Conservation (phyloP, 805 yeast species). For the Pichia californica region DNA sequence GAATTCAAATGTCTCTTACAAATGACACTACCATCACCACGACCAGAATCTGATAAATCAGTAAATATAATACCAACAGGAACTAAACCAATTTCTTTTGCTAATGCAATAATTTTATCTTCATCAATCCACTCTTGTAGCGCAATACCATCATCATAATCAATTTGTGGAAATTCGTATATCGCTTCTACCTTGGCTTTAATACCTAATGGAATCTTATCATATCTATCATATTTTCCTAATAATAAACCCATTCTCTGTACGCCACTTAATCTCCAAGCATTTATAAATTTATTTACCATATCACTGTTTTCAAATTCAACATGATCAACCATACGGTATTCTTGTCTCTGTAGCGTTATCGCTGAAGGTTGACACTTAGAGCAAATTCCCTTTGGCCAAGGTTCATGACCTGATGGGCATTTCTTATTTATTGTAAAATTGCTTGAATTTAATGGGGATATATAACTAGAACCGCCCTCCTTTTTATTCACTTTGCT, state of each 20-base stretch:
- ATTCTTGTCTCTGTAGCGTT: conserved; percentile 81
- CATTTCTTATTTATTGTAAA: conserved; percentile 62
- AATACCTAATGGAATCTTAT: conserved; percentile 83
- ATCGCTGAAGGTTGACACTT: conserved; percentile 96
- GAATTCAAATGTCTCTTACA: conserved; percentile 92
- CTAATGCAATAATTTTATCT: conserved; percentile 45
- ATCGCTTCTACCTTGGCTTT: conserved; percentile 93
- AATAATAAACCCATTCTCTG: conserved; percentile 84
- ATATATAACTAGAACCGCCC: conserved; percentile 56
- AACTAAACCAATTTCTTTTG: conserved; percentile 51
- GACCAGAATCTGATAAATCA: conserved; percentile 83
- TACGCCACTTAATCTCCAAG: conserved; percentile 84
- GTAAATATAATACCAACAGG: conserved; percentile 85
- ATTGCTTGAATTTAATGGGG: conserved; percentile 70
- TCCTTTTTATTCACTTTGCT: conserved; percentile 57
- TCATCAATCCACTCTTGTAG: conserved; percentile 51
- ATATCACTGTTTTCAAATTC: conserved; percentile 74
- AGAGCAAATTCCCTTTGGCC: conserved; percentile 93
- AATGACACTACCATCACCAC: conserved; percentile 80
- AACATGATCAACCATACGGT: conserved; percentile 96
- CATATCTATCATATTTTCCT: conserved; percentile 75
- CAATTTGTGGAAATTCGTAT: conserved; percentile 86
- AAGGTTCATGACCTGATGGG: conserved; percentile 78
- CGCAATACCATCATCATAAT: conserved; percentile 79
- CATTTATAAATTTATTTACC: conserved; percentile 77